Evolutionary conservation across 1,139 yeast species (phyloP).

Genomic region (Taphrina wiesneri): DNA sequence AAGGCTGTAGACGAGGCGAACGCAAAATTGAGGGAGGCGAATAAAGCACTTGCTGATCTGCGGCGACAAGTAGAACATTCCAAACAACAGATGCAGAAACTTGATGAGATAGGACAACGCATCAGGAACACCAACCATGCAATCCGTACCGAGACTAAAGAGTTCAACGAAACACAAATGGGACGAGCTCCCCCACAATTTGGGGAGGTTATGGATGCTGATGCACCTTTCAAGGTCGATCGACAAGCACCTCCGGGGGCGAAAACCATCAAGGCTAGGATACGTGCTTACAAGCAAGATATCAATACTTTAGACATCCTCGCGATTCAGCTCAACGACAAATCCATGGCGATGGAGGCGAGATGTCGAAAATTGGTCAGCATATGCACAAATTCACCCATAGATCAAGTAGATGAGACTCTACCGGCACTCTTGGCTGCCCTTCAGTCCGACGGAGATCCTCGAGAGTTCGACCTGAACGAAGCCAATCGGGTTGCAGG

Average conservation of each 20-base stretch:
- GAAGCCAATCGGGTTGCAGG: conserved; percentile 54
- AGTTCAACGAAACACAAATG: conserved; percentile 13
- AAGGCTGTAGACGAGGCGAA: conserved; percentile 53
- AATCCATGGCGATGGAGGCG: conserved; percentile 67
- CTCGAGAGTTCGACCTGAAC: conserved; percentile 57
- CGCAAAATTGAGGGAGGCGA: conserved; percentile 53
- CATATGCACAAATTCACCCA: conserved; percentile 83
- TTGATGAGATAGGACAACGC: conserved; percentile 59
- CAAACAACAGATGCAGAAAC: conserved; percentile 53
- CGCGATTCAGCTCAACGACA: conserved; percentile 52
- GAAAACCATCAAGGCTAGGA: conserved; percentile 68
- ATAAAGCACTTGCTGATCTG: conserved; percentile 51
- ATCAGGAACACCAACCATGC: conserved; percentile 51
- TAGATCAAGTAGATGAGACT: conserved; percentile 73
- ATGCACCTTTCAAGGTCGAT: conserved; percentile 28
- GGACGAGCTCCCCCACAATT: conserved; percentile 43
- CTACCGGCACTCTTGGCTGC: conserved; percentile 85
- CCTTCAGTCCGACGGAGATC: conserved; percentile 68
- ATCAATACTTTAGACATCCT: conserved; percentile 58
- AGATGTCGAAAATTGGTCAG: conserved; percentile 89
- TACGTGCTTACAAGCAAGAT: conserved; percentile 71
- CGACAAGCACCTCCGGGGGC: conserved; percentile 51
- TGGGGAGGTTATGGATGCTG: conserved; percentile 25
- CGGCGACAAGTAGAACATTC: conserved; percentile 52
- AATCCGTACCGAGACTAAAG: conserved; percentile 1